These are phyloP conservation scores for Mycena haematopus DNA, from an alignment of 768 basidiomycete species.

Conservation along the genomic window DNA sequence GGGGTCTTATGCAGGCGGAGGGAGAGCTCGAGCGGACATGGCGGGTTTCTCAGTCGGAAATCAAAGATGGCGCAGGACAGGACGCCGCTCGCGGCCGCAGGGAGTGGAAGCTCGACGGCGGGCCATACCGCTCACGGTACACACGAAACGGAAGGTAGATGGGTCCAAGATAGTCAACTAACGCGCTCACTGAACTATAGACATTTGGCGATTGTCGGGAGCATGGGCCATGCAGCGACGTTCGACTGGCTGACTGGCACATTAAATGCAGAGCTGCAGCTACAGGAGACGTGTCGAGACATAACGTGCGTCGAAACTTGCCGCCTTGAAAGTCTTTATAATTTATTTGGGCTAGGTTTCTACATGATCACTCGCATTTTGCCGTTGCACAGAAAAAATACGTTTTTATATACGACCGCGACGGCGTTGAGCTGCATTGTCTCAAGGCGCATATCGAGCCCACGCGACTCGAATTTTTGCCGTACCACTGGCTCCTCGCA, in stretches of 20 bases:
- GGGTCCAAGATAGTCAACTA: not conserved
- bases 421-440: conserved; percentile 91
- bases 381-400: conserved; percentile 97
- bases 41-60: conserved; percentile 84
- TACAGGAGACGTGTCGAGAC: conserved; percentile 90
- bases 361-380: conserved; percentile 92
- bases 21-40: conserved; percentile 88
- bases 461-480: conserved; percentile 88
- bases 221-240: conserved; percentile 85
- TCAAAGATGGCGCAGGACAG: conserved; percentile 65
- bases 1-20: conserved; percentile 78
- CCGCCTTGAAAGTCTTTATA: conserved; percentile 3
- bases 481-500: conserved; percentile 94
- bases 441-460: conserved; percentile 88
- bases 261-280: conserved; percentile 85
- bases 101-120: conserved; percentile 85
- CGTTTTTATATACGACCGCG: conserved; percentile 93
- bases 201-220: conserved; percentile 86
- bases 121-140: conserved; percentile 85
- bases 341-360: conserved; percentile 57
- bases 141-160: conserved; percentile 89
- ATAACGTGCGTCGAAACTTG: conserved; percentile 70
- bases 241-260: conserved; percentile 93
- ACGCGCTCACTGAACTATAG: conserved; percentile 42
- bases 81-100: conserved; percentile 80